Conservation (phyloP, 2,329 filamentous ascomycete genomes). For the Ophiostoma triangulosporum region DNA sequence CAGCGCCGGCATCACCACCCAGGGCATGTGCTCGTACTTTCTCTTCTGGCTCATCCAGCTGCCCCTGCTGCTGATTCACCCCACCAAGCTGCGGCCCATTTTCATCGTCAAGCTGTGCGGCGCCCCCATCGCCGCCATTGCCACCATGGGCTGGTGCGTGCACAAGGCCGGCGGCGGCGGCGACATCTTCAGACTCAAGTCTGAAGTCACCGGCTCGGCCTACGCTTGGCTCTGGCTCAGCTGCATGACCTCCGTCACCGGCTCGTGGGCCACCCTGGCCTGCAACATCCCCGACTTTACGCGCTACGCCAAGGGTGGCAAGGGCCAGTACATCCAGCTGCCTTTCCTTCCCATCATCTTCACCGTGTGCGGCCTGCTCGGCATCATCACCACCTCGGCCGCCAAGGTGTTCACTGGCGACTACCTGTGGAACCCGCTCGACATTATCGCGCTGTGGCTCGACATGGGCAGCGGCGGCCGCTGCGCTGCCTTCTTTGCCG, state of each 20-base stretch:
- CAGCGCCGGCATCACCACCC: conserved; percentile 25
- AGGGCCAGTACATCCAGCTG: conserved; percentile 28
- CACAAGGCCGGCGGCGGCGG: conserved; percentile 40
- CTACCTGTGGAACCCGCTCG: conserved; percentile 36
- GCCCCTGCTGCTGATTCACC: conserved; percentile 15
- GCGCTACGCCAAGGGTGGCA: conserved; percentile 23
- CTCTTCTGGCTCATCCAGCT: conserved; percentile 26
- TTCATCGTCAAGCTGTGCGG: conserved; percentile 36
- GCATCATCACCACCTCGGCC: conserved; percentile 45
- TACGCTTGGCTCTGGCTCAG: conserved; percentile 31
- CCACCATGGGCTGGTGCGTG: conserved; percentile 50
- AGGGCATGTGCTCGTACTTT: conserved; percentile 25
- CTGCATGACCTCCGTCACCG: conserved; percentile 32
- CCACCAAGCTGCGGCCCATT: conserved; percentile 16
- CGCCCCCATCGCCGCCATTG: conserved; percentile 46
- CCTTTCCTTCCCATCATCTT: conserved; percentile 34
- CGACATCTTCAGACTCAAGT: conserved; percentile 22
- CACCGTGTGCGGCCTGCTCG: conserved; percentile 35
- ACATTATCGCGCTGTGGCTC: conserved; percentile 32
- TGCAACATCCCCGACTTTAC: conserved; percentile 43
- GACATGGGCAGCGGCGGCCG: conserved; percentile 28
- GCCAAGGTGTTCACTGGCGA: conserved; percentile 37
- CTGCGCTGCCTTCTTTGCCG: conserved; percentile 31
- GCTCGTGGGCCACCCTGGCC: conserved; percentile 28
- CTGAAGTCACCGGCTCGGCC: conserved; percentile 26